phyloP scores from a whole-genome alignment of 495 filamentous ascomycete genomes.

The Monascus purpureus region DNA sequence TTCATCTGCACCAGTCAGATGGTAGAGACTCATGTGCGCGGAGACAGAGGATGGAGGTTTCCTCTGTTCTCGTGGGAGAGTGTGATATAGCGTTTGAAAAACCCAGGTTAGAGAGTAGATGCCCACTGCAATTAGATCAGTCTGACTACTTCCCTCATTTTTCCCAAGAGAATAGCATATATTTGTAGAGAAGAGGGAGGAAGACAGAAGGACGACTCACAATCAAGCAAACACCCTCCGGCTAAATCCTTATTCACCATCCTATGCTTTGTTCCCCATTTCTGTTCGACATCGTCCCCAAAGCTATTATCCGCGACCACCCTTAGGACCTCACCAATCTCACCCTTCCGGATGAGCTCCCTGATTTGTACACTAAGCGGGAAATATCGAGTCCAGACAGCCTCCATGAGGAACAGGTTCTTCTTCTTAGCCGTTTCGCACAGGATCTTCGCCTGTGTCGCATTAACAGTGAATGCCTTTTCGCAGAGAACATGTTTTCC shows the following conservation, averaged over 20 bases:
- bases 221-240: conserved; percentile 69
- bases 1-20: conserved; percentile 69
- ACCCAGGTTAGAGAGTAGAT: conserved; percentile 89
- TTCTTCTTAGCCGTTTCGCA: conserved; percentile 61
- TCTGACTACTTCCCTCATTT: not conserved
- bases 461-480: conserved; percentile 87
- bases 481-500: conserved; percentile 88
- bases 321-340: conserved; percentile 64
- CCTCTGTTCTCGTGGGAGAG: conserved; percentile 42
- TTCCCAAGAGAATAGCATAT: no score
- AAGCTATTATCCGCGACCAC: conserved; percentile 59
- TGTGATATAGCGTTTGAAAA: conserved; percentile 82
- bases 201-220: conserved; percentile 19
- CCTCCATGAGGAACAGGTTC: conserved; percentile 91
- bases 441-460: conserved; percentile 61
- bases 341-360: conserved; percentile 50
- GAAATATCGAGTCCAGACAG: conserved; percentile 91
- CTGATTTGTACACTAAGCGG: conserved; percentile 65
- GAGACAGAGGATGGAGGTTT: conserved; percentile 41
- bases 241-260: conserved; percentile 84
- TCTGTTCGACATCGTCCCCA: conserved; percentile 34
- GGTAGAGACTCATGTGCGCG: conserved; percentile 60
- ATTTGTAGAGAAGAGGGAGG: not conserved
- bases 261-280: conserved; percentile 45
- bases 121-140: conserved; percentile 38